Conservation (phyloP, 2,329 filamentous ascomycete species). For the Neofusicoccum umdonicola region DNA sequence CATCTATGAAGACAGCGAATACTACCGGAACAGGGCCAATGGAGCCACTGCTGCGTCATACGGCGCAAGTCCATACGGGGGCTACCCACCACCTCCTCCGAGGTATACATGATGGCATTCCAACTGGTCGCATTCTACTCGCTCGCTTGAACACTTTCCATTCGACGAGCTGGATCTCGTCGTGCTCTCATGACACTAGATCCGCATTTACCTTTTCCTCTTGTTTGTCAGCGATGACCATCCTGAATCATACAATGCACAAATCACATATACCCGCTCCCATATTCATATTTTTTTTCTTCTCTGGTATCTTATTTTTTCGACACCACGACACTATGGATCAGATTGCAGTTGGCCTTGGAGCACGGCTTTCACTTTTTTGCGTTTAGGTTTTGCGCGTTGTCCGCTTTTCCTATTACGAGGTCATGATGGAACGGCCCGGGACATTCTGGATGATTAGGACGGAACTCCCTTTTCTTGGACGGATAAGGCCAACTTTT, state of each 20-base stretch:
- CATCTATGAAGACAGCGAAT: constrained; percentile 7
- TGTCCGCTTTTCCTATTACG: not conserved
- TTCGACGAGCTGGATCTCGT: constrained; percentile 10
- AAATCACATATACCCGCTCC: constrained; percentile 14
- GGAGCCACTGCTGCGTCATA: not conserved
- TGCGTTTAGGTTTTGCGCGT: not conserved
- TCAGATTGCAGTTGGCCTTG: constrained; percentile 5
- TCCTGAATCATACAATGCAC: not conserved
- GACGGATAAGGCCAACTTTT: not conserved
- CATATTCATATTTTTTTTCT: not conserved
- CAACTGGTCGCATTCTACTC: not conserved
- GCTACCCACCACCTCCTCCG: constrained; percentile 13
- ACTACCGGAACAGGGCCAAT: not conserved
- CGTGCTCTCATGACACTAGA: not conserved
- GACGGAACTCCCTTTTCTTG: not conserved
- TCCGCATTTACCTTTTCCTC: not conserved
- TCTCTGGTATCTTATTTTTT: not conserved
- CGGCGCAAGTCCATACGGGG: not conserved
- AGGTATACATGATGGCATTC: constrained; percentile 1
- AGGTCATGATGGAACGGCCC: constrained; percentile 8
- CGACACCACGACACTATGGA: not conserved
- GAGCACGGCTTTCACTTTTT: not conserved
- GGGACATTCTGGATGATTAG: not conserved
- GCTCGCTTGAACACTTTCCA: not conserved
- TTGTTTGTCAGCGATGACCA: not conserved